Conservation (phyloP, 345 rosid species). For the Acer saccharum region DNA sequence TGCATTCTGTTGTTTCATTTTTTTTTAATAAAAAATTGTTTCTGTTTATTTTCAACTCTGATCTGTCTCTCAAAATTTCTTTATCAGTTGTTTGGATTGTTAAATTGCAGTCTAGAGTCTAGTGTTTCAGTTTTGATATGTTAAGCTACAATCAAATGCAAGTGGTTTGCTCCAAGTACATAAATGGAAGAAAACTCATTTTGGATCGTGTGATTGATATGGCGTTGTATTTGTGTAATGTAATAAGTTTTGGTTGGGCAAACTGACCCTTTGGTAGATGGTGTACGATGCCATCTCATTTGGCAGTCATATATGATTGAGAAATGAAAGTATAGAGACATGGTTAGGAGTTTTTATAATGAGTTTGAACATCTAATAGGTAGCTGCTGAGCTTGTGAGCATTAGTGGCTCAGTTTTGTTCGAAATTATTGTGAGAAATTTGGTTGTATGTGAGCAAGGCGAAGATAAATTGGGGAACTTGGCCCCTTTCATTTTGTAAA, state of each 20-base stretch:
- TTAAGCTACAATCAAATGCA: neutral
- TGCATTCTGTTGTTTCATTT: neutral
- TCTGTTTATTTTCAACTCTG: neutral
- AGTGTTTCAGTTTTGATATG: neutral
- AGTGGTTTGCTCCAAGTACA: neutral
- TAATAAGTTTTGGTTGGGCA: neutral
- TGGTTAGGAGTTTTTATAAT: neutral
- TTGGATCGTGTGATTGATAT: neutral
- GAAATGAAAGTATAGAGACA: neutral
- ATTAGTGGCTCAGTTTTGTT: neutral
- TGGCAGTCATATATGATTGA: neutral
- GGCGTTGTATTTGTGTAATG: neutral
- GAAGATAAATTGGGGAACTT: neutral
- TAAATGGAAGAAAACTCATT: neutral
- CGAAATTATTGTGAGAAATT: neutral
- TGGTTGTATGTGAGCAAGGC: neutral
- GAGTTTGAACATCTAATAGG: neutral
- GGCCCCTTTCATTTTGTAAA: neutral
- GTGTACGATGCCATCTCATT: neutral
- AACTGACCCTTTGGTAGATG: neutral
- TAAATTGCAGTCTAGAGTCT: conserved; percentile 3
- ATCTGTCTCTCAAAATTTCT: conserved; percentile 6
- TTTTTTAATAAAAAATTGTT: neutral
- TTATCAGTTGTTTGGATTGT: conserved; percentile 11
- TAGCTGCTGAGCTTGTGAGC: neutral